Evolutionary conservation across 2,329 filamentous ascomycete species (phyloP), one percentile per base, ranked within the genome.

Genomic region (Alternaria conjuncta): DNA sequence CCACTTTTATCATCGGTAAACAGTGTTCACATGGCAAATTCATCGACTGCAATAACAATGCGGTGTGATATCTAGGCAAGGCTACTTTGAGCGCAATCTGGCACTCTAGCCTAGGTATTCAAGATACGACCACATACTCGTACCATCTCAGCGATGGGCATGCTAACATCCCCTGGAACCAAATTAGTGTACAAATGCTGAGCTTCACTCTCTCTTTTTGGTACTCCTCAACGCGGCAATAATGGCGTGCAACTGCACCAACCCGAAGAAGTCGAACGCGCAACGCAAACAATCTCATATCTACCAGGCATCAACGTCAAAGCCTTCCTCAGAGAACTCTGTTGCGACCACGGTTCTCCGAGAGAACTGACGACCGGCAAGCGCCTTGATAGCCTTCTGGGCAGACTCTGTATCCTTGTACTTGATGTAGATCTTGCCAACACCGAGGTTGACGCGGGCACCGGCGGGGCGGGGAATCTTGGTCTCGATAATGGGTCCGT

Each of bases 341-440:
- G 96, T 98, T 3, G 93, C 94, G 12, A 99, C 94, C 26, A 99
- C 96, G 4, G 96, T 99, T 72, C 96, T 89, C 82, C 98, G 93
- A 1, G 94, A 92, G 79, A 99, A 99, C 79, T 98, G 97, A 69
- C 96, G 88, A 50, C 96, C 96, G 28, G 96, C 96, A 72, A 99
- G 85, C n/a, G 93, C 90, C 74, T 91, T 90, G 60, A 99, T 85
- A 8, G 96, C 96, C 75, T 92, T 94, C 66, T 92, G 90, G 20
- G 95, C 92, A 9, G 90, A 89, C 55, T 94, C 93, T 3, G 87
- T 83, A 4, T 85, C 88, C 68, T 96, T 92, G 76, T 93, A 99
- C 80, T 97, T 98, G 84, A 99, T 90, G 78, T 91, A 99, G 71
- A 99, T 98, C 86, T 98, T 99, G 78, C 96, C 96, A 21, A 99